Base-by-base conservation (phyloP, 148 eudicot species). In the Chenopodium quinoa region DNA sequence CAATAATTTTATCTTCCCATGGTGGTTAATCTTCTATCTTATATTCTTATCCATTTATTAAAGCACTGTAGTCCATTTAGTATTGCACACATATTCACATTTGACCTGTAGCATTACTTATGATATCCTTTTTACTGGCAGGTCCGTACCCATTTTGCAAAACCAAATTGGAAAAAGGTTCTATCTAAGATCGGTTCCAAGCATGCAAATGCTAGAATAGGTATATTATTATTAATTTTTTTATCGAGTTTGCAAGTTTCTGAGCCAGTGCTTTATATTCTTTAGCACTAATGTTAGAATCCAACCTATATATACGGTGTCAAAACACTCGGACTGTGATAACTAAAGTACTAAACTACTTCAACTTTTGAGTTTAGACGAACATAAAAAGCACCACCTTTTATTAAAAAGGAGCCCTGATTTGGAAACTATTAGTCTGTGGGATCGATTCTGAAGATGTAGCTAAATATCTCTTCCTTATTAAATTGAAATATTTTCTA, bases 111-210 rank as follows among this genome's bases (percentile, higher is more conserved):
- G 32, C 25, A 10, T n/a, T 62, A 58, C 34, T 77, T 40, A 5
- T 52, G 0, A 29, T 80, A 17, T 29, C 73, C 40, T 12, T 73
- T 79, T 83, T 58, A n/a, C 78, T 66, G 63, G 40, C 88, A 96
- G 99, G 98, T 94, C 60, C 87, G 97, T 50, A 96, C 99, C 5
- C 99, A 93, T 89, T 96, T 96, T 83, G 99, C 97, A 17, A 96
- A 87, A 87, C 99, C 99, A 74, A 93, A 96, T 71, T 94, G 99
- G 99, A 93, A 92, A 89, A 96, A 91, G 83, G 98, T 96, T 20
- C 82, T 92, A 46, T 88, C 95, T 4, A 92, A 88, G 81, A 75
- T 88, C 58, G 91, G 92, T 72, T 82, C 95, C 58, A 94, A 96
- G 81, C 99, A 96, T 80, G 90, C 95, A 27, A 94, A 91, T 77